Evolutionary conservation across 2,329 filamentous ascomycete species (phyloP), one percentile per base, ranked within the genome.

Genomic region (Apiospora koreana): DNA sequence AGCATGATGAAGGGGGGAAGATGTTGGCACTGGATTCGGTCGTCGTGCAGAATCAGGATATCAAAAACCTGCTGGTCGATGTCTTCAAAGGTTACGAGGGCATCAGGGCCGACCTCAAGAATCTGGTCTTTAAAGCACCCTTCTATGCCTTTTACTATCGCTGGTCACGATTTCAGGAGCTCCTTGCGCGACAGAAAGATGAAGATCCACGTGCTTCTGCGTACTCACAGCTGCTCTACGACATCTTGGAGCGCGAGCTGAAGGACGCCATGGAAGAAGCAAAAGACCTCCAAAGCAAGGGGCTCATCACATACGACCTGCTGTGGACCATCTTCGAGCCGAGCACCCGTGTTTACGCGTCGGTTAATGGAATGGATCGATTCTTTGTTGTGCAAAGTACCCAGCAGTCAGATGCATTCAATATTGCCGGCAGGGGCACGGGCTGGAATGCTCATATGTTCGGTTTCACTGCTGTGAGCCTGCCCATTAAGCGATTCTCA

Each of bases 81-180:
- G 83, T 91, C 9, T 82, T 92, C 31, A 79, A 83, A 0, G 86
- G 83, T 8, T 92, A 91, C 70, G 87, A 88, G 0, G 89, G 90
- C 0, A 82, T 93, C 38, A 87, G 88, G 3, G 86, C 87, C 43
- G 84, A 83, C 12, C 81, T 93, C 38, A 84, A 88, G n/a, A 84
- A 88, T 1, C 81, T 93, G 1, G 87, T 88, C 70, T 92, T 93
- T 72, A 77, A 80, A 7, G 86, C 85, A 0, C 89, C 88, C 0
- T 93, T 92, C 72, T 81, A 87, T 73, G 87, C 88, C 0, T 88
- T 93, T 66, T 87, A 92, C 54, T 90, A 93, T 78, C 86, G 91
- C 41, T 93, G 90, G 89, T 80, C 83, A 1, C 75, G 81, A 7
- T 83, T 90, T 48, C 81, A 83, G 42, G 74, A 82, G 9, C 76